Evolutionary conservation across 176 grass and related monocot species (phyloP), one percentile per base, ranked within the genome.

Genomic region (Raddia guianensis): DNA sequence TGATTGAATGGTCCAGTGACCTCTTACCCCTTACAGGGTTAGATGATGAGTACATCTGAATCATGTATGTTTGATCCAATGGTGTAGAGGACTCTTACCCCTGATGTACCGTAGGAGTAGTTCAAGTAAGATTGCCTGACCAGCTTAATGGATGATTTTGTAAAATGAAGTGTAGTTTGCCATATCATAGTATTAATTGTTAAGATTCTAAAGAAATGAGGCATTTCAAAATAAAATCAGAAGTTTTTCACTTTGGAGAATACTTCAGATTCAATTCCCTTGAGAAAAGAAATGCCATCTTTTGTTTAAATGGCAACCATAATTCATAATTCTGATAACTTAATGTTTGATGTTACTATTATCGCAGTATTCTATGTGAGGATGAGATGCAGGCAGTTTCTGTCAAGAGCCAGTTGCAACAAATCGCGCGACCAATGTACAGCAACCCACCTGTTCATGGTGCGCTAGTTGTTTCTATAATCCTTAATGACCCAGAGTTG

Each of bases 351-450:
- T 59, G 33, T 59, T 77, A 52, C 63, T 79, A 9, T 77, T 72
- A 42, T 62, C 87, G 81, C 82, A 99, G 96, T 85, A 82, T 99
- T 81, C 63, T 99, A 34, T 99, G 96, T 46, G 90, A 95, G 40
- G 86, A 99, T 99, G 96, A 99, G 56, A 91, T 95, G 57, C 86
- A 99, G 81, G 92, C 86, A 52, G 92, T 95, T 65, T 56, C 96
- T 74, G 90, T 99, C 47, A 99, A 95, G 90, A 99, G 92, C 82
- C 96, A 98, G 72, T 79, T 98, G 76, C 92, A 98, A 82, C 92
- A 98, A 79, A 86, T 99, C 8, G 96, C 92, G 5, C 90, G 96
- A 70, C 92, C 96, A 78, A 98, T 98, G 92, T 98, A 98, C 85
- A 98, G 95, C 76, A 98, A 95, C 44, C 92, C 96, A 83, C 92